Evolutionary conservation across 2,329 filamentous ascomycete species (phyloP), one percentile per base, ranked within the genome.

Genomic region (Rugonectria rugulosa): DNA sequence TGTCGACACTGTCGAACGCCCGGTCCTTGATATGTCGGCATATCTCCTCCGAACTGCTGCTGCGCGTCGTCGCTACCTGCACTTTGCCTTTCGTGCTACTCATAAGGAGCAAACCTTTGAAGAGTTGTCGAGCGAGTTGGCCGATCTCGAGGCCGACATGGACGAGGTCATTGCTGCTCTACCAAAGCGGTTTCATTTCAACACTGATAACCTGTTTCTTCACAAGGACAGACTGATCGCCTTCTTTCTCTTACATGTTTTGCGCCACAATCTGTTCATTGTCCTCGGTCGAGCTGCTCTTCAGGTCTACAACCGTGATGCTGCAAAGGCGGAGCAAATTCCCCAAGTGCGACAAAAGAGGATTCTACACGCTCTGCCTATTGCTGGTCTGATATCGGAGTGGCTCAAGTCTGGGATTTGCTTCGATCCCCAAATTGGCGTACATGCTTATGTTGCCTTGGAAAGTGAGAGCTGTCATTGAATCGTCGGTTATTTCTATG

Each of bases 31-130:
- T n/a, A 55, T 55, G 46, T 43, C 52, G 24, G 38, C 52, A 17
- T 51, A 55, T 14, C 46, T 55, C 11, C 21, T 55, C n/a, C 29
- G 52, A 2, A 51, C 45, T 1, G 52, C 52, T 14, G 52, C 52
- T 10, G 32, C 46, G 11, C 52, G 52, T 8, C 52, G 52, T 4
- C 46, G 45, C 4, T 29, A 31, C 2, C 26, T 55, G 12, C 52
- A 51, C 26, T 56, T 51, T 52, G 53, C 44, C 5, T 47, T 47
- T 15, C 44, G 44, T 10, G 44, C 44, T 10, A 31, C 46, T 12
- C 46, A 41, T 8, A 26, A 21, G 36, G 46, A 42, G 14, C 26
- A 50, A 14, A 34, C 24, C 4, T 19, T 20, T 8, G 27, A 42
- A 24, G 26, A 15, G 24, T 17, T 42, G 26, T 23, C 26, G n/a